Evolutionary conservation across 2,329 filamentous ascomycete genomes (phyloP).

Genomic region (Penicillium frequentans): DNA sequence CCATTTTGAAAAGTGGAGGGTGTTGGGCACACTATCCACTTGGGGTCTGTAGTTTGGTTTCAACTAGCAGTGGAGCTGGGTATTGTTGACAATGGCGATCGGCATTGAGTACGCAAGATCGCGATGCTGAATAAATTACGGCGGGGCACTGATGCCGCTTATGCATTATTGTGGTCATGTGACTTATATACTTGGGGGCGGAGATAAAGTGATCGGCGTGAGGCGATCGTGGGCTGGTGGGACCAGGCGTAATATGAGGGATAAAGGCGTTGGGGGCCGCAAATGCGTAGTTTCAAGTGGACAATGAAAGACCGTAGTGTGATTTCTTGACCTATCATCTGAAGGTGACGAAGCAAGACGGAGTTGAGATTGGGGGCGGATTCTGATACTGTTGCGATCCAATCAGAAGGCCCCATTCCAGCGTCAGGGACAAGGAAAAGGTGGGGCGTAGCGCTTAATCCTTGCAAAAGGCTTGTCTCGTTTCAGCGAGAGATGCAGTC

Average conservation of each 20-base stretch:
- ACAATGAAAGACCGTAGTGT: not conserved
- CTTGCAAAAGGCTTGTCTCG: not conserved
- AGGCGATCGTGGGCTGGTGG: not conserved
- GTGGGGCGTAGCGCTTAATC: not conserved
- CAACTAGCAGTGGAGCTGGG: not conserved
- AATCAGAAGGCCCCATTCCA: not conserved
- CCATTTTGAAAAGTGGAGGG: slow-evolving; percentile 8
- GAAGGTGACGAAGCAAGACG: not conserved
- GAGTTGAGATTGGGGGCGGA: not conserved
- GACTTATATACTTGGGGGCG: not conserved
- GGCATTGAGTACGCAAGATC: not conserved
- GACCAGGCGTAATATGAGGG: not conserved
- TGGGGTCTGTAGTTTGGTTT: not conserved
- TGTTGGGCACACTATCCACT: not conserved
- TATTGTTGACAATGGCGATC: not conserved
- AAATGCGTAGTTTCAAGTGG: not conserved
- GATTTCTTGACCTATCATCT: not conserved
- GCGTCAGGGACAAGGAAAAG: not conserved
- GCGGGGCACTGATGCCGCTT: not conserved
- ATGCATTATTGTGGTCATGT: not conserved
- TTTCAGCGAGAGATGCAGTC: not conserved
- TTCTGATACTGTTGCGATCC: not conserved
- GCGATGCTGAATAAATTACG: not conserved
- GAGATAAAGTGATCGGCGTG: not conserved
- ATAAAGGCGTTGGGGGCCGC: not conserved